A percentile compares a stretch with the other conserved stretches of the same genome.
These are phyloP conservation scores for Populus deltoides DNA, from an alignment of 345 rosid species.

Conservation along the genomic window DNA sequence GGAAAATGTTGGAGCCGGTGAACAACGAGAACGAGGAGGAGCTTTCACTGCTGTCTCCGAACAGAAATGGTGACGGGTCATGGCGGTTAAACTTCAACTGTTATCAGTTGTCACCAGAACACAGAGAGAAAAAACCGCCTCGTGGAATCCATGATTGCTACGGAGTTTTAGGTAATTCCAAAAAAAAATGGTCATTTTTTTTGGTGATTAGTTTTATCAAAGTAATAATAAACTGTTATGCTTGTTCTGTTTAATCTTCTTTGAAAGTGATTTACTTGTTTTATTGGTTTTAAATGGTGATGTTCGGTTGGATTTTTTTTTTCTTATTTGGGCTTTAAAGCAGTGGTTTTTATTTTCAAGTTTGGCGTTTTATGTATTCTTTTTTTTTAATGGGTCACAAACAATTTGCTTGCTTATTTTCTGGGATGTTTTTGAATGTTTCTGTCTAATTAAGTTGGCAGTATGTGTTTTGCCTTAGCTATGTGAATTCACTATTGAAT, in stretches of 20 bases:
- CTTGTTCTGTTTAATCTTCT: background rate
- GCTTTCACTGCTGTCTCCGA: constrained; percentile 43
- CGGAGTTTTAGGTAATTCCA: constrained; percentile 61
- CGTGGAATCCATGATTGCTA: constrained; percentile 66
- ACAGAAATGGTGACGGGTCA: constrained; percentile 53
- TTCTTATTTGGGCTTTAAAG: no score
- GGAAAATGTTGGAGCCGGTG: constrained; percentile 9
- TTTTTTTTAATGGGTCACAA: background rate
- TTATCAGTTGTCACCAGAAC: constrained; percentile 53
- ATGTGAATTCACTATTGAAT: no score
- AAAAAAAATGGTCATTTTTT: background rate
- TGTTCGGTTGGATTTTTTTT: background rate
- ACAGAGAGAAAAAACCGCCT: constrained; percentile 47
- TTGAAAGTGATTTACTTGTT: background rate
- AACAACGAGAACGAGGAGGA: constrained; percentile 41
- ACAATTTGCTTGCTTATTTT: background rate
- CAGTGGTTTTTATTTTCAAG: background rate
- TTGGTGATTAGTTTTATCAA: no score
- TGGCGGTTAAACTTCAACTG: constrained; percentile 95
- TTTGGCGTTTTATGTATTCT: background rate
- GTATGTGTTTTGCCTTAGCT: background rate
- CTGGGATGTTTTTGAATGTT: no score
- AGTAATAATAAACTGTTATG: background rate
- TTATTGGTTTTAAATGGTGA: background rate
- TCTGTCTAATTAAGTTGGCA: background rate